Conservation (phyloP, 768 basidiomycete species). For the Leccinum incarnatum region DNA sequence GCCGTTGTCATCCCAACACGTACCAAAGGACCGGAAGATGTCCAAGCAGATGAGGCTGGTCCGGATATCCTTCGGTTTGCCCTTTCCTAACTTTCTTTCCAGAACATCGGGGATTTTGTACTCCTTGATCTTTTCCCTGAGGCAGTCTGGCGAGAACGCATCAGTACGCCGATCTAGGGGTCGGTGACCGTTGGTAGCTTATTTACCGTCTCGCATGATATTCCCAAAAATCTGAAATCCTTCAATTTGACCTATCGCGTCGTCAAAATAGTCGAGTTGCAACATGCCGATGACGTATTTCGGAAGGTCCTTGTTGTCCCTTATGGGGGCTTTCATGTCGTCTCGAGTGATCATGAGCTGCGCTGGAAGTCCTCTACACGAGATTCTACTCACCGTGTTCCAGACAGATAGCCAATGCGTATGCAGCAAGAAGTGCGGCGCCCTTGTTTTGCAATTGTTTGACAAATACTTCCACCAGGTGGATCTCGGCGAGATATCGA, state of each 20-base stretch:
- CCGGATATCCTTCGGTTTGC: constrained; percentile 14
- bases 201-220: constrained; percentile 23
- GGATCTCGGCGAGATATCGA: constrained; percentile 5
- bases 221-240: constrained; percentile 25
- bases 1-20: background rate
- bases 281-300: constrained; percentile 22
- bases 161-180: background rate
- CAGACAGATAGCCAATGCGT: constrained; percentile 19
- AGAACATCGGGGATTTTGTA: constrained; percentile 22
- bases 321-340: constrained; percentile 15
- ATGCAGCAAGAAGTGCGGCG: constrained; percentile 21
- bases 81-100: constrained; percentile 15
- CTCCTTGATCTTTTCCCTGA: constrained; percentile 13
- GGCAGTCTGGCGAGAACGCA: constrained; percentile 1
- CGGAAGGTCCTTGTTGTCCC: constrained; percentile 7
- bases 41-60: constrained; percentile 25
- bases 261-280: constrained; percentile 24
- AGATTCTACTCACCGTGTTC: constrained; percentile 10
- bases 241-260: constrained; percentile 22
- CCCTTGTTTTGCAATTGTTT: constrained; percentile 17
- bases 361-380: background rate
- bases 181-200: background rate
- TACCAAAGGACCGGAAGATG: constrained; percentile 24
- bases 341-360: constrained; percentile 2
- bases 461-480: constrained; percentile 11